A percentile compares a stretch with the other conserved stretches of the same genome.
phyloP scores from a whole-genome alignment of 352 stramenopile genomes.

The Phytophthora pinifolia region DNA sequence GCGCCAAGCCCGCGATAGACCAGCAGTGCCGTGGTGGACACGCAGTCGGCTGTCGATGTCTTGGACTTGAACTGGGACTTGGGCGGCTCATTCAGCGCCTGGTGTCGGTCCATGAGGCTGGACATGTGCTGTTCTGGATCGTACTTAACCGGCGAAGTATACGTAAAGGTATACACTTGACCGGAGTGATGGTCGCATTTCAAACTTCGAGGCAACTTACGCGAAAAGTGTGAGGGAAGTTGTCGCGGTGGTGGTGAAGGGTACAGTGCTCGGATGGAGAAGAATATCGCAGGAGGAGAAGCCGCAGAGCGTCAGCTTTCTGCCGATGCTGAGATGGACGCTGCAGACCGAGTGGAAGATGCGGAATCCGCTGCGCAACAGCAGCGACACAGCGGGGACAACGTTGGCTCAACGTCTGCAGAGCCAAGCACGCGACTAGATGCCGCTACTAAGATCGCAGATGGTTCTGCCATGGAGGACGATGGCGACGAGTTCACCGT shows the following conservation, averaged over 20 bases:
- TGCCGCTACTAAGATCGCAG: background rate
- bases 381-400: background rate
- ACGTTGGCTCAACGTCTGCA: background rate
- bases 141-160: too few species aligned
- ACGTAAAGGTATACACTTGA: conserved; percentile 1
- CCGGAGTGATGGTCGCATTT: conserved; percentile 19
- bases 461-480: background rate
- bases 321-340: conserved; percentile 14
- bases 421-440: background rate
- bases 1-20: conserved; percentile 62
- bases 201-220: background rate
- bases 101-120: conserved; percentile 13
- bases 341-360: conserved; percentile 3
- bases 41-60: conserved; percentile 51
- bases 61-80: conserved; percentile 29
- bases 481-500: conserved; percentile 24
- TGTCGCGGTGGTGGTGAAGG: background rate
- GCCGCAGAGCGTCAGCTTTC: background rate
- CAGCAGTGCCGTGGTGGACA: conserved; percentile 63
- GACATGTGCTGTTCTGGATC: background rate
- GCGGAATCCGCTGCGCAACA: conserved; percentile 2
- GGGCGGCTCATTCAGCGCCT: conserved; percentile 11
- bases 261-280: background rate
- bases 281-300: background rate
- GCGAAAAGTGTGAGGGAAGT: background rate